phyloP scores from a whole-genome alignment of 495 filamentous ascomycete species.

The Penicillium goetzii region DNA sequence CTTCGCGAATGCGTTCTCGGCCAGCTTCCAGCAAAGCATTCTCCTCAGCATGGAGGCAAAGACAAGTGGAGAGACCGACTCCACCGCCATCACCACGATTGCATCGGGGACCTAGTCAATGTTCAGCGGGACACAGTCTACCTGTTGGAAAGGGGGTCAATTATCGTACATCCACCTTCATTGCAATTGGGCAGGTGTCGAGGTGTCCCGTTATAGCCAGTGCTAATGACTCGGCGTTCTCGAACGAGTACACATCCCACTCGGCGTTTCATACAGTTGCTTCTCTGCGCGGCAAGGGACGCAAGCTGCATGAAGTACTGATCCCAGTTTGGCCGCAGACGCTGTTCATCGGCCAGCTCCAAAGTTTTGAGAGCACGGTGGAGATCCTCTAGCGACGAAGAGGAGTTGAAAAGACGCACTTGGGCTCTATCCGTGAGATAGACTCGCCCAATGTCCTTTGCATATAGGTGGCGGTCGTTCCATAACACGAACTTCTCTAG shows the following conservation, averaged over 20 bases:
- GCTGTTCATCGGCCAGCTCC: slow-evolving; percentile 74
- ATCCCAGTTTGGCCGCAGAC: slow-evolving; percentile 93
- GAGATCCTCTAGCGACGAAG: slow-evolving; percentile 68
- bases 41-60: slow-evolving; percentile 96
- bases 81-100: slow-evolving; percentile 75
- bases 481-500: slow-evolving; percentile 77
- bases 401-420: slow-evolving; percentile 82
- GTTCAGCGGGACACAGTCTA: not conserved
- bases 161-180: slow-evolving; percentile 79
- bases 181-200: slow-evolving; percentile 85
- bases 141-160: not conserved
- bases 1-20: slow-evolving; percentile 79
- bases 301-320: slow-evolving; percentile 97
- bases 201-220: slow-evolving; percentile 97
- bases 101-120: slow-evolving; percentile 65
- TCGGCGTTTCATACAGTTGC: slow-evolving; percentile 97
- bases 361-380: slow-evolving; percentile 68
- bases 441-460: slow-evolving; percentile 64
- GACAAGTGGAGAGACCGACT: slow-evolving; percentile 75
- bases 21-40: slow-evolving; percentile 95
- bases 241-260: slow-evolving; percentile 95
- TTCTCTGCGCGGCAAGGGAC: slow-evolving; percentile 84
- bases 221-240: slow-evolving; percentile 85
- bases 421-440: slow-evolving; percentile 78
- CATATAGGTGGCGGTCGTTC: slow-evolving; percentile 79